Conservation (phyloP, 2,329 filamentous ascomycete species). For the Colletotrichum tabaci region DNA sequence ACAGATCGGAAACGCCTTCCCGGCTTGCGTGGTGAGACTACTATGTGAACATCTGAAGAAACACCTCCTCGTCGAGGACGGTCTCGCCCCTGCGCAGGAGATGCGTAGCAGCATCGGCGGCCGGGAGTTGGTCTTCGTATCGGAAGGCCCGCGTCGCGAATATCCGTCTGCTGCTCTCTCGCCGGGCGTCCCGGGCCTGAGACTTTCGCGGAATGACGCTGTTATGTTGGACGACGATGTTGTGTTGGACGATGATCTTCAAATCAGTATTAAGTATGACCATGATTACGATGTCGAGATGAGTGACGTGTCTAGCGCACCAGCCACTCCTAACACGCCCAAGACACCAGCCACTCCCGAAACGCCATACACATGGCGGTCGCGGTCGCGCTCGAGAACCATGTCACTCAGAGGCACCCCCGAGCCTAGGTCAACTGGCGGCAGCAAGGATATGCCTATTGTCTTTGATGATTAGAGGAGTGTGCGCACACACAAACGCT, state of each 20-base stretch:
- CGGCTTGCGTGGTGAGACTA: slow-evolving; percentile 69
- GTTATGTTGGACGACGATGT: slow-evolving; percentile 5
- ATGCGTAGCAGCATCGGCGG: slow-evolving; percentile 22
- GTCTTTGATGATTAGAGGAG: slow-evolving; percentile 16
- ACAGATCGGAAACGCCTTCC: slow-evolving; percentile 87
- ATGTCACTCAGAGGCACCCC: neutral
- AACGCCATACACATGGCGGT: neutral
- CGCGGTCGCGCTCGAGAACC: slow-evolving; percentile 13
- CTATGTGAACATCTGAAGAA: slow-evolving; percentile 64
- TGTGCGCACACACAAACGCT: neutral
- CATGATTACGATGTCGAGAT: slow-evolving; percentile 22
- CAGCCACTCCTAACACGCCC: neutral
- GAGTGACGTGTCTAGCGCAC: slow-evolving; percentile 14
- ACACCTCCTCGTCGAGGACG: slow-evolving; percentile 63
- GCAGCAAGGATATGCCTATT: neutral
- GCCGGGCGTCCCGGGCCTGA: neutral
- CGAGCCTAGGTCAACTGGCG: neutral
- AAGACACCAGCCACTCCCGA: neutral
- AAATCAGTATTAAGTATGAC: slow-evolving; percentile 33
- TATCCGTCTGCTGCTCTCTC: neutral
- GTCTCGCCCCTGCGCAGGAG: slow-evolving; percentile 29
- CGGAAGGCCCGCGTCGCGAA: slow-evolving; percentile 8
- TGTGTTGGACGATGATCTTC: slow-evolving; percentile 4
- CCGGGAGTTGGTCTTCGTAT: slow-evolving; percentile 32
- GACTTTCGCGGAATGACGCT: neutral